Conservation (phyloP, 768 basidiomycete genomes). For the Mrakia blollopis region DNA sequence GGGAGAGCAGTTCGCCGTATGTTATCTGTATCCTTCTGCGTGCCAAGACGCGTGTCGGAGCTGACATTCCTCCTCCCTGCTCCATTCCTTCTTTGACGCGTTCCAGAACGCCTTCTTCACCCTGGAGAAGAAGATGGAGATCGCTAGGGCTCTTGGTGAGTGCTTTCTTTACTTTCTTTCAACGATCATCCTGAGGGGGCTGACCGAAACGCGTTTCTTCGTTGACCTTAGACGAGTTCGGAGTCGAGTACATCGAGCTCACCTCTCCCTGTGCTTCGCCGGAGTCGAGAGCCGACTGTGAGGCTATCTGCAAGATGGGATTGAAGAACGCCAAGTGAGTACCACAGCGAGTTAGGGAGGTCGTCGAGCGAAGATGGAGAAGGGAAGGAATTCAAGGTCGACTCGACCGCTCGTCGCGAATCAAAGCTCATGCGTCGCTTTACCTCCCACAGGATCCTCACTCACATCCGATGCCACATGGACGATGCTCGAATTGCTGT, state of each 20-base stretch:
- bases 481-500: slow-evolving; percentile 97
- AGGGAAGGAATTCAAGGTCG: background rate
- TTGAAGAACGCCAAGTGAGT: slow-evolving; percentile 57
- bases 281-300: slow-evolving; percentile 87
- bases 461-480: slow-evolving; percentile 99
- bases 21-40: background rate
- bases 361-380: background rate
- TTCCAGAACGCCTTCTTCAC: slow-evolving; percentile 85
- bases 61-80: background rate
- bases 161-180: background rate
- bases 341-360: background rate
- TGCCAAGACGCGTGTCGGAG: slow-evolving; percentile 73
- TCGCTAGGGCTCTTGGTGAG: slow-evolving; percentile 69
- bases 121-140: slow-evolving; percentile 98
- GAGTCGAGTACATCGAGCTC: slow-evolving; percentile 98
- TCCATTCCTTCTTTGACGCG: background rate
- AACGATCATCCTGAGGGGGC: background rate
- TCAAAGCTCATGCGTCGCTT: background rate
- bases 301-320: slow-evolving; percentile 98
- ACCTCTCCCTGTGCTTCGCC: slow-evolving; percentile 97
- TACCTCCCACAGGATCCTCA: slow-evolving; percentile 71
- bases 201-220: background rate
- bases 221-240: slow-evolving; percentile 77
- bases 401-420: background rate
- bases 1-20: slow-evolving; percentile 91